These are phyloP conservation scores for Arthonia radiata DNA, from an alignment of 495 filamentous ascomycete species.

Conservation along the genomic window DNA sequence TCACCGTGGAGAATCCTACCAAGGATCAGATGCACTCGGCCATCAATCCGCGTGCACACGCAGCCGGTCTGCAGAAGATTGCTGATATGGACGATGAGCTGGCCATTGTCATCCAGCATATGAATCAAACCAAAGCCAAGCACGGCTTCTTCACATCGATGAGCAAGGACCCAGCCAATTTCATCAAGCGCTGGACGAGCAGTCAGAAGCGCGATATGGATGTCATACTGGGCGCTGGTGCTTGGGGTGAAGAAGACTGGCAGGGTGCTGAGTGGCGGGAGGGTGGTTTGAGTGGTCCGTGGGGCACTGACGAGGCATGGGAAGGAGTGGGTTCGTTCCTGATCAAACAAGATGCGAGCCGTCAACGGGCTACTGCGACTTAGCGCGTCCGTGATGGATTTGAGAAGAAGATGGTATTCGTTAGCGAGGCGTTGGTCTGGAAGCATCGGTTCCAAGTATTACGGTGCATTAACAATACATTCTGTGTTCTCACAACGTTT, in stretches of 20 bases:
- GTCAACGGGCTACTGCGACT: too few relatives aligned
- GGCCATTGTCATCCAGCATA: conserved; percentile 48
- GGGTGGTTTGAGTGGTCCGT: conserved; percentile 17
- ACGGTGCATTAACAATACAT: too few relatives aligned
- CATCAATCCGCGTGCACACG: conserved; percentile 22
- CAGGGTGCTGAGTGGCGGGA: too few relatives aligned
- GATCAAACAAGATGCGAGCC: too few relatives aligned
- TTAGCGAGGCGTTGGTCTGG: too few relatives aligned
- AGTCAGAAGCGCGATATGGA: conserved; percentile 80
- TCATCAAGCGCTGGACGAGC: conserved; percentile 61
- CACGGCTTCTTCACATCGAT: conserved; percentile 59
- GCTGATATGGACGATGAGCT: conserved; percentile 57
- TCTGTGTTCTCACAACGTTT: too few relatives aligned
- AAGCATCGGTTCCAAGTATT: too few relatives aligned
- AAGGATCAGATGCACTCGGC: conserved; percentile 32
- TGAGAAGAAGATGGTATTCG: too few relatives aligned
- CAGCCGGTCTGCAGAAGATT: conserved; percentile 42
- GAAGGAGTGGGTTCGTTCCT: conserved; percentile 24
- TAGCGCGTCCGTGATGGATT: too few relatives aligned
- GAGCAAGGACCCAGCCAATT: conserved; percentile 54
- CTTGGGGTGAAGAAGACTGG: too few relatives aligned
- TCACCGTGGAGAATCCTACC: conserved; percentile 65
- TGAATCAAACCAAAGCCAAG: conserved; percentile 57
- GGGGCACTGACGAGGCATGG: conserved; percentile 21
- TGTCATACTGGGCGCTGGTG: conserved; percentile 61